These are phyloP conservation scores for Kokia cookei DNA, from an alignment of 441 rosid species.

Conservation along the genomic window DNA sequence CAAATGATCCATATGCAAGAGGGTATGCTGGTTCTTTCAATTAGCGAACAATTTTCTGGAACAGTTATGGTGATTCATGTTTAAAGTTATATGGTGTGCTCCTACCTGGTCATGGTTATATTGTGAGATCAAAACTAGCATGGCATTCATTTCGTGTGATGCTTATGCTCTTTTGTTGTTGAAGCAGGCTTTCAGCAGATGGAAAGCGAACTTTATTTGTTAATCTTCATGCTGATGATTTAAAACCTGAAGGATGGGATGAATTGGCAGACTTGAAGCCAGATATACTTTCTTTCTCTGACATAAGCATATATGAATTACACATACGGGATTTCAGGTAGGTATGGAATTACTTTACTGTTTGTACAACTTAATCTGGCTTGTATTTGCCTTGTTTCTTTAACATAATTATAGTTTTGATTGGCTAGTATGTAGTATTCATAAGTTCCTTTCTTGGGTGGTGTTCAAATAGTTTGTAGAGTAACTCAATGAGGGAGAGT, in stretches of 20 bases:
- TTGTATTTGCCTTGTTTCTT: constrained; percentile 4
- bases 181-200: constrained; percentile 83
- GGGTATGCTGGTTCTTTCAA: constrained; percentile 54
- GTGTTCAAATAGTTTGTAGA: constrained; percentile 8
- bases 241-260: constrained; percentile 89
- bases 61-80: constrained; percentile 10
- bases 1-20: constrained; percentile 95
- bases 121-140: constrained; percentile 1
- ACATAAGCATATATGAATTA: constrained; percentile 89
- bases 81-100: not conserved
- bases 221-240: constrained; percentile 53
- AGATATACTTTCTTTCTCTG: constrained; percentile 48
- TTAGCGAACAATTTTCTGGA: constrained; percentile 22
- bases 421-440: not conserved
- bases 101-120: not conserved
- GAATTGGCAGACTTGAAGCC: constrained; percentile 67
- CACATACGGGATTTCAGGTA: constrained; percentile 96
- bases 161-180: constrained; percentile 24
- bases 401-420: not conserved
- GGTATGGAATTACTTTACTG: constrained; percentile 4
- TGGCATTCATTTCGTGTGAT: constrained; percentile 2
- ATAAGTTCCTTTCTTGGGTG: not conserved
- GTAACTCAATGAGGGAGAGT: not conserved
- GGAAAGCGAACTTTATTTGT: constrained; percentile 69
- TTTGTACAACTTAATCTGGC: not conserved